Evolutionary conservation across 2,329 filamentous ascomycete species (phyloP).

Genomic region (Colletotrichum zoysiae): DNA sequence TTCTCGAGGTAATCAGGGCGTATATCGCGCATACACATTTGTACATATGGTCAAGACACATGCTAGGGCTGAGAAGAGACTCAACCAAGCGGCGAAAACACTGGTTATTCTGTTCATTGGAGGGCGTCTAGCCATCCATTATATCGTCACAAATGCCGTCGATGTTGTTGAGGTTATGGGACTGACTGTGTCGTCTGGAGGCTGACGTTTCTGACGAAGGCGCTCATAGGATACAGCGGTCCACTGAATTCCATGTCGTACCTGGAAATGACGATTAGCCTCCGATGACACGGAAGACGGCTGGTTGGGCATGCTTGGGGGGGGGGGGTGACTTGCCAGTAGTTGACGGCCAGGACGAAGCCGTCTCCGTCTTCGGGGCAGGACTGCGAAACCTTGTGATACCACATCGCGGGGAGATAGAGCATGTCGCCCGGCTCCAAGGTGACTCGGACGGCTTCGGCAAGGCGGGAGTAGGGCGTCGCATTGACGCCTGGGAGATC

Average conservation of each 20-base stretch:
- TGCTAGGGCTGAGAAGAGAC: constrained; percentile 20
- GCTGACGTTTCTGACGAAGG: constrained; percentile 64
- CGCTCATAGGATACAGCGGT: constrained; percentile 71
- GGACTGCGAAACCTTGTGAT: constrained; percentile 82
- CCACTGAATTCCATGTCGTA: constrained; percentile 85
- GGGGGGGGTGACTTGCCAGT: constrained; percentile 70
- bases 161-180: not conserved
- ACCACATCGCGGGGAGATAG: constrained; percentile 86
- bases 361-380: constrained; percentile 76
- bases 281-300: not conserved
- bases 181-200: constrained; percentile 14
- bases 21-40: constrained; percentile 28
- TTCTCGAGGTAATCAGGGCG: constrained; percentile 36
- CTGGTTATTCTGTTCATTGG: constrained; percentile 10
- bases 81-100: constrained; percentile 26
- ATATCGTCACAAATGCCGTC: not conserved
- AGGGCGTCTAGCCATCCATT: constrained; percentile 6
- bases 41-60: constrained; percentile 35
- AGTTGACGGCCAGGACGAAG: constrained; percentile 84
- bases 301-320: not conserved
- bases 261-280: constrained; percentile 56
- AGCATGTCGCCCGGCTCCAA: constrained; percentile 82
- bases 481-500: constrained; percentile 64
- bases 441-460: constrained; percentile 74
- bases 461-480: constrained; percentile 71